Evolutionary conservation across 352 stramenopile species (phyloP), one percentile per base, ranked within the genome.

Genomic region (Pythium oligandrum): DNA sequence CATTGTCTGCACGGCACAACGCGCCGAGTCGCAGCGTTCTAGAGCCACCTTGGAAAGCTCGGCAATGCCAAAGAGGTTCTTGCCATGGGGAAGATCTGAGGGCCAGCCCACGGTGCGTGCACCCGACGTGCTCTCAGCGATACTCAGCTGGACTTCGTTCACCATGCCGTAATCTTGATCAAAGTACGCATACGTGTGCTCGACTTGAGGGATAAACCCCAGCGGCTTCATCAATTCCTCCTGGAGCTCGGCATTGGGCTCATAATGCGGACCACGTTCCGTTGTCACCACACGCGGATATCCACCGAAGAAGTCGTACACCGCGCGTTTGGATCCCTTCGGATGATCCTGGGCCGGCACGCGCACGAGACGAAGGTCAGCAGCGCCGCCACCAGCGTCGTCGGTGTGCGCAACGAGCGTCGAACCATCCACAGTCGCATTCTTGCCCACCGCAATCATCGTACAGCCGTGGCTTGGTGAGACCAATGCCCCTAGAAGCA

Each of bases 121-220:
- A 10, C 71, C 71, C 43, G 81, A 96, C 33, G 87, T 97, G 34
- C 70, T 90, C 71, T 96, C 89, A 32, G 78, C 86, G 45, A 97
- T 96, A 33, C 65, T 88, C 30, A 96, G 64, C 61, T 92, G 71
- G 39, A 88, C 65, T 64, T 97, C 89, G 67, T 97, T 97, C 48
- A 96, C 89, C 64, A 94, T 85, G 44, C 77, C 86, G 55, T 97
- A 83, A 61, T 83, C 73, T 48, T 91, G 86, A 59, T 97, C 89
- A 55, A 94, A 82, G 66, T 95, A 95, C 2, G 79, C 85, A 63
- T 86, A 97, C 9, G 89, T 97, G 62, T 91, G 74, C 5, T 61
- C 48, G 34, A 96, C 78, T 68, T 97, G 71, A 12, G 79, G 75
- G 43, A 95, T 89, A 38, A 71, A 83, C 3, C 83, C 78, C 44